phyloP scores from a whole-genome alignment of 495 filamentous ascomycete species.

The Aspergillus sclerotiicarbonarius region DNA sequence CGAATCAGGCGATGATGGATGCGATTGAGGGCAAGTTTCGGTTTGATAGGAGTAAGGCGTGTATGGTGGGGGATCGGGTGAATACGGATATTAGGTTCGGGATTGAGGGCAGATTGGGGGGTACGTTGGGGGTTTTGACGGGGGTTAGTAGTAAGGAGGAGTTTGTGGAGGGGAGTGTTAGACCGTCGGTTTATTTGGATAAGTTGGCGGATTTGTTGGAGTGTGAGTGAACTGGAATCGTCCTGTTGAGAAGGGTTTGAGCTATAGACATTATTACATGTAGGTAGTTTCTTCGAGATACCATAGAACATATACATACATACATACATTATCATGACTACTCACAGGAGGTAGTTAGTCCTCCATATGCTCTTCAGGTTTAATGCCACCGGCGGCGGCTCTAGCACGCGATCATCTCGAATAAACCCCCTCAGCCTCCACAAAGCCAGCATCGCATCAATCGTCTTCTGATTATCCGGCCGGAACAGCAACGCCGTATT shows the following conservation, averaged over 20 bases:
- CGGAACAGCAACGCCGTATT: constrained; percentile 35
- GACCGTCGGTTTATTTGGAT: constrained; percentile 79
- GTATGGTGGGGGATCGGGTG: constrained; percentile 94
- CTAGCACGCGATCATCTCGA: constrained; percentile 12
- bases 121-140: constrained; percentile 87
- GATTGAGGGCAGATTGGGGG: constrained; percentile 83
- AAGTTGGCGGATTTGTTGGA: constrained; percentile 71
- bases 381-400: not conserved
- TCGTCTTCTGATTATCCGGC: constrained; percentile 34
- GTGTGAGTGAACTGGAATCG: constrained; percentile 10
- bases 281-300: not conserved
- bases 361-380: not conserved
- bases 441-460: constrained; percentile 54
- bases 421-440: constrained; percentile 70
- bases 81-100: constrained; percentile 98
- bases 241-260: not conserved
- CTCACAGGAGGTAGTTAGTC: not conserved
- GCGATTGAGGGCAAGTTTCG: constrained; percentile 93
- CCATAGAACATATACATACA: not conserved
- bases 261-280: not conserved
- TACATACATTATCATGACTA: constrained; percentile 2
- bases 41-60: constrained; percentile 78
- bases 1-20: constrained; percentile 98
- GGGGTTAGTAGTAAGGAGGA: constrained; percentile 80
- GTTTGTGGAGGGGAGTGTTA: constrained; percentile 69